Base-by-base conservation (phyloP, 345 rosid species). In the Bruguiera parviflora region DNA sequence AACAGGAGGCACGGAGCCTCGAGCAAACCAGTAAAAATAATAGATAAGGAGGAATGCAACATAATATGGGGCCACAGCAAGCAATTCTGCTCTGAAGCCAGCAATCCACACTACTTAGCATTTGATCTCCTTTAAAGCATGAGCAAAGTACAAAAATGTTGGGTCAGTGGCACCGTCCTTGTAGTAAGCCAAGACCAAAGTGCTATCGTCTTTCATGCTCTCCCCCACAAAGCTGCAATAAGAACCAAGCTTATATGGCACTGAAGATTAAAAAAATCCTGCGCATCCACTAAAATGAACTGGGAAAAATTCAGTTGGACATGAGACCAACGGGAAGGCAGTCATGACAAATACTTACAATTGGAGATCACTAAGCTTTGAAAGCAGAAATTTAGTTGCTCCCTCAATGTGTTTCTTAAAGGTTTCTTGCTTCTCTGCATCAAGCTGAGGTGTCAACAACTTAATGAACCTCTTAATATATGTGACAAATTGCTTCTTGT, bases 151-250 rank as follows among this genome's bases (percentile, higher is more conserved):
- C 84, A 96, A 80, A 85, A 96, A 96, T 43, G 99, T 96, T 4
- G 99, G 98, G 75, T 96, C 96, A 0, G 86, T 53, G 4, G 96
- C 92, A 75, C 97, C 98, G 0, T 92, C 99, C 82, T 86, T 96
- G 89, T 96, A 96, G 87, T 92, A 89, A 55, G 99, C 99, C 71
- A 96, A 81, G 56, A 96, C 99, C 86, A 92, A 9, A 58, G 53
- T 0, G 25, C 78, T 68, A 67, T 96, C 98, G 72, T 92, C 97
- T 1, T 71, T 75, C 98, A 92, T 90, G 75, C 96, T 87, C 85
- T 96, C 99, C 11, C 99, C 99, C 27, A 96, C 92, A 59, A 96
- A 96, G 80, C 99, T 95, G 86, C 71, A 66, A 29, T 3, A 25
- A 27, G 21, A 64, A 65, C 29, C 39, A 64, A 56, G 29, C 15